Evolutionary conservation across 2,329 filamentous ascomycete genomes (phyloP).

Genomic region (Cladosporium sphaerospermum): DNA sequence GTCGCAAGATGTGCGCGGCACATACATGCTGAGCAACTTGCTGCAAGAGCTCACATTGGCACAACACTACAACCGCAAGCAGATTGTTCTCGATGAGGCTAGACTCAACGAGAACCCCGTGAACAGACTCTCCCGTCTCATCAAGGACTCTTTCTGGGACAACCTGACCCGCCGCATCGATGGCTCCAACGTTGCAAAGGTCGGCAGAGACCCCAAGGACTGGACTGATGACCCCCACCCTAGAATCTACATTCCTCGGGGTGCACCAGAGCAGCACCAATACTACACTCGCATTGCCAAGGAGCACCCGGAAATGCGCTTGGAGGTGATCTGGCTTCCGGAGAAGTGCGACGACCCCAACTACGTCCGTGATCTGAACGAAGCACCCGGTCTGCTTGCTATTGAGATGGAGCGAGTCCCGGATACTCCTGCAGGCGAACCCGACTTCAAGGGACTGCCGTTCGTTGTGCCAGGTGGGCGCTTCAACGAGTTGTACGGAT

Average conservation of each 20-base stretch:
- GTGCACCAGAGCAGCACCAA: constrained; percentile 78
- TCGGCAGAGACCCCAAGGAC: constrained; percentile 87
- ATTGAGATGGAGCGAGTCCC: constrained; percentile 69
- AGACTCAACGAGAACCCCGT: constrained; percentile 94
- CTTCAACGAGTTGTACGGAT: constrained; percentile 97
- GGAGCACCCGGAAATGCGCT: constrained; percentile 71
- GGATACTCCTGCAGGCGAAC: constrained; percentile 62
- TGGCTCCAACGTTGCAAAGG: constrained; percentile 76
- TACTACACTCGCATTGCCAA: constrained; percentile 80
- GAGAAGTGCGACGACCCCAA: constrained; percentile 64
- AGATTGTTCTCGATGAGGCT: constrained; percentile 85
- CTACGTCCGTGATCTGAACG: constrained; percentile 75
- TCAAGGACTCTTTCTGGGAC: constrained; percentile 88
- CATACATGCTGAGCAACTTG: constrained; percentile 95
- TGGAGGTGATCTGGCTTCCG: constrained; percentile 78
- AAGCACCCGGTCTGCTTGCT: constrained; percentile 81
- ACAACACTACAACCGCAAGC: constrained; percentile 80
- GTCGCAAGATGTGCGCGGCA: constrained; percentile 84
- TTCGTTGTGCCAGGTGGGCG: constrained; percentile 97
- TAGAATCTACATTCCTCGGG: constrained; percentile 81
- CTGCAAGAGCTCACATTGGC: constrained; percentile 91
- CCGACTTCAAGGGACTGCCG: constrained; percentile 70
- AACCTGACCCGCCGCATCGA: constrained; percentile 86
- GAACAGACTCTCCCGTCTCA: constrained; percentile 75
- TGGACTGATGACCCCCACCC: constrained; percentile 87